Conservation (phyloP, 495 filamentous ascomycete genomes). For the Penicillium flavigenum region DNA sequence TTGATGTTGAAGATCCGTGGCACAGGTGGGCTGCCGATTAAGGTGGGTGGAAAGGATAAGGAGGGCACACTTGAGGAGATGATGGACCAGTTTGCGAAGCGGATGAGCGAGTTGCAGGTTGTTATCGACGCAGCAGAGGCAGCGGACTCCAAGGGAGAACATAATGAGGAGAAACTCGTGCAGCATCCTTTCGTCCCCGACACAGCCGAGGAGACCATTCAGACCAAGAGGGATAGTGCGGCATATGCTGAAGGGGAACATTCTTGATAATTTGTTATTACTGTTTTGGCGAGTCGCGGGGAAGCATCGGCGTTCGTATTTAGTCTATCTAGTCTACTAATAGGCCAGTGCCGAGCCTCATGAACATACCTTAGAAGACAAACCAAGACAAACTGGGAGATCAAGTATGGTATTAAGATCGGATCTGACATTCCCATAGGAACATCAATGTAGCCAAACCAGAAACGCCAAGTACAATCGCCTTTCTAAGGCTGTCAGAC, state of each 20-base stretch:
- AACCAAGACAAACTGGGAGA: not conserved
- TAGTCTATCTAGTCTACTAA: not conserved
- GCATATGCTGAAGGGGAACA: not conserved
- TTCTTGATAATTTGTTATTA: not conserved
- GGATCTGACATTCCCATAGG: not conserved
- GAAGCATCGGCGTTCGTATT: not conserved
- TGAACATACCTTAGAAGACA: not conserved
- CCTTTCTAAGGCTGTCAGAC: not conserved
- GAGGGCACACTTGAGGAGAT: slow-evolving; percentile 49
- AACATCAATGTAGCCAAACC: slow-evolving; percentile 5
- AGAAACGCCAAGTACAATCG: slow-evolving; percentile 9
- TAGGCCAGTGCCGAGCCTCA: not conserved
- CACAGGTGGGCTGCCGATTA: slow-evolving; percentile 33
- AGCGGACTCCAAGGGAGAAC: not conserved
- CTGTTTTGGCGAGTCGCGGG: not conserved
- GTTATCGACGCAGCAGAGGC: slow-evolving; percentile 42
- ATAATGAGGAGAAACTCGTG: not conserved
- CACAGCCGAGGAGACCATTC: not conserved
- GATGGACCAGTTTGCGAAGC: slow-evolving; percentile 65
- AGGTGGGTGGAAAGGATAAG: slow-evolving; percentile 29
- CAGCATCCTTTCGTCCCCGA: not conserved
- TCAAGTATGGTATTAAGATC: slow-evolving; percentile 4
- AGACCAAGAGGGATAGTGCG: not conserved
- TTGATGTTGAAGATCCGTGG: slow-evolving; percentile 72
- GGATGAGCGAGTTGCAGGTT: slow-evolving; percentile 53